Evolutionary conservation across 345 rosid genomes (phyloP).

Genomic region (Conringia planisiliqua): DNA sequence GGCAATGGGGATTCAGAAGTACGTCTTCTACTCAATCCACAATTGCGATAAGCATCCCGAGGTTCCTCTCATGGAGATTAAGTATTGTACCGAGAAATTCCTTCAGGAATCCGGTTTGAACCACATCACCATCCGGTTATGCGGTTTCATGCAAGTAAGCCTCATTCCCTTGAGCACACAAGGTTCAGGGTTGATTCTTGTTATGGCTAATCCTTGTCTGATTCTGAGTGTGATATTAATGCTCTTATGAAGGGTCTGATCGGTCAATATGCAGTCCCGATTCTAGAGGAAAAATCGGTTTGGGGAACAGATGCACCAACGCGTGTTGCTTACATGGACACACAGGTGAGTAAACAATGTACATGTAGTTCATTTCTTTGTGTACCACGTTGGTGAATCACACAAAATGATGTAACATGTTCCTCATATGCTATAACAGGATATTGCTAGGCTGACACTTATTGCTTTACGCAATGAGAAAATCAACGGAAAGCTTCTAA

Average conservation of each 20-base stretch:
- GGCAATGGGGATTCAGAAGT: conserved; percentile 97
- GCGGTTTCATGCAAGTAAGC: conserved; percentile 96
- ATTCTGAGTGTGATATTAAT: not conserved
- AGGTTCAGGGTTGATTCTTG: not conserved
- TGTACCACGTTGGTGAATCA: not conserved
- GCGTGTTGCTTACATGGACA: conserved; percentile 96
- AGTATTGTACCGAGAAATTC: conserved; percentile 91
- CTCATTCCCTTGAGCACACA: not conserved
- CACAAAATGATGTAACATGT: not conserved
- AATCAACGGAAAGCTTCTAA: conserved; percentile 66
- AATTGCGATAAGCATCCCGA: conserved; percentile 98
- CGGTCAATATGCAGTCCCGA: conserved; percentile 96
- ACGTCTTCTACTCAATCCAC: conserved; percentile 83
- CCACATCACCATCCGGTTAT: conserved; percentile 66
- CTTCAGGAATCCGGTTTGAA: conserved; percentile 70
- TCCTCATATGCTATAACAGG: conserved; percentile 42
- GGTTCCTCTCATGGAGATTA: conserved; percentile 96
- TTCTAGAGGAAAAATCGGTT: conserved; percentile 90
- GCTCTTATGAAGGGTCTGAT: conserved; percentile 64
- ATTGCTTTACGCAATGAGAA: conserved; percentile 81
- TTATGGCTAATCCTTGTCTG: not conserved
- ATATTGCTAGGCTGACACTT: conserved; percentile 84
- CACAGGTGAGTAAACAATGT: conserved; percentile 54
- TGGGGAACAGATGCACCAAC: conserved; percentile 99
- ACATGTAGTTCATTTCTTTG: not conserved